Evolutionary conservation across 2,329 filamentous ascomycete genomes (phyloP).

Genomic region (Penicillium sp.): DNA sequence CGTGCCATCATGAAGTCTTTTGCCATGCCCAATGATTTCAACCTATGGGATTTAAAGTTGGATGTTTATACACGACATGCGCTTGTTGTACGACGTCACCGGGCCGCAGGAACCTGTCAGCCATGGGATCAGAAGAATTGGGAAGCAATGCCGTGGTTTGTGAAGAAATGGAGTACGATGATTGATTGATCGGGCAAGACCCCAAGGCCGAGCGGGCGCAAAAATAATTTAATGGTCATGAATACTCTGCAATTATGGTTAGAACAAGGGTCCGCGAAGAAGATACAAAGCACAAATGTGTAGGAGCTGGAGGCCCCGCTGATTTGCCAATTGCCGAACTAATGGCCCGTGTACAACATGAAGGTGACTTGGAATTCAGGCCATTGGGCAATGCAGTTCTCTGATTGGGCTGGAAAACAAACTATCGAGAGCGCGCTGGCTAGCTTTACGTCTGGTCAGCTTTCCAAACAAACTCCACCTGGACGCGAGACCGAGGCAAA

Average conservation of each 20-base stretch:
- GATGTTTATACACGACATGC: slow-evolving; percentile 39
- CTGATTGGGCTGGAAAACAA: not conserved
- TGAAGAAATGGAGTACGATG: slow-evolving; percentile 28
- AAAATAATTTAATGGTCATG: too few relatives aligned
- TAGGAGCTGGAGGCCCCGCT: not conserved
- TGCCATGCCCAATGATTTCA: slow-evolving; percentile 32
- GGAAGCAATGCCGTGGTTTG: slow-evolving; percentile 34
- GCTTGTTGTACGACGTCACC: slow-evolving; percentile 22
- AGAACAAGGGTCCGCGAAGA: not conserved
- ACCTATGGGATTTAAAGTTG: slow-evolving; percentile 39
- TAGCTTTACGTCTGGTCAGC: not conserved
- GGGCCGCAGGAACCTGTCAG: slow-evolving; percentile 15
- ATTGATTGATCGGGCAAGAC: not conserved
- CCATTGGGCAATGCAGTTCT: too few relatives aligned
- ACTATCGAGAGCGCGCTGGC: not conserved
- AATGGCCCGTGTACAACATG: not conserved
- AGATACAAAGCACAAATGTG: not conserved
- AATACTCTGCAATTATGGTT: too few relatives aligned
- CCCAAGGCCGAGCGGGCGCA: too few relatives aligned
- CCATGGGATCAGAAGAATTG: slow-evolving; percentile 40
- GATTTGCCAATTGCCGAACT: not conserved
- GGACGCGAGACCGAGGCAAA: not conserved
- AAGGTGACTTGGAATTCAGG: not conserved
- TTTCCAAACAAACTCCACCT: not conserved
- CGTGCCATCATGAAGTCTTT: slow-evolving; percentile 36